These are phyloP conservation scores for Leccinum boreale DNA, from an alignment of 768 basidiomycete species.

Conservation along the genomic window DNA sequence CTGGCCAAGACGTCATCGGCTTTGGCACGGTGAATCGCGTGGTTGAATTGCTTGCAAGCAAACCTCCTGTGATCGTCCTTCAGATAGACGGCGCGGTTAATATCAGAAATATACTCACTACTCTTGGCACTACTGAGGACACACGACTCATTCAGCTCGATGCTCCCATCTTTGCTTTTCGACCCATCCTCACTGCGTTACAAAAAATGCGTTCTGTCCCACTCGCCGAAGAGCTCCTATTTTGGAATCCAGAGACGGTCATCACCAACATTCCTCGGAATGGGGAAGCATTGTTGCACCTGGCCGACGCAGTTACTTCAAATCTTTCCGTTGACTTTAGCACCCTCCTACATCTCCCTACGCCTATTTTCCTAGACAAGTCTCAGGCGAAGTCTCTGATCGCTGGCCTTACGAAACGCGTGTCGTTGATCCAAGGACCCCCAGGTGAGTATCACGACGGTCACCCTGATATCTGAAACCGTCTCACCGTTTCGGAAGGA, in stretches of 20 bases:
- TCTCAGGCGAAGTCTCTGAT: slow-evolving; percentile 48
- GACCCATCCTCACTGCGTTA: slow-evolving; percentile 57
- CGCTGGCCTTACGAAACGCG: slow-evolving; percentile 47
- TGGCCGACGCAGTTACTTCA: slow-evolving; percentile 22
- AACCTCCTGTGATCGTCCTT: slow-evolving; percentile 50
- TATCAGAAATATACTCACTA: slow-evolving; percentile 35
- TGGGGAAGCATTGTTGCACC: slow-evolving; percentile 4
- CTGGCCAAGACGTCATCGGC: slow-evolving; percentile 45
- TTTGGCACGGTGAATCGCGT: slow-evolving; percentile 56
- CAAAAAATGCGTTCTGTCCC: slow-evolving; percentile 44
- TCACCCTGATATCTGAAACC: neutral
- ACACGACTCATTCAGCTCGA: slow-evolving; percentile 54
- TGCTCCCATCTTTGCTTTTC: slow-evolving; percentile 56
- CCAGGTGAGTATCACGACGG: slow-evolving; percentile 44
- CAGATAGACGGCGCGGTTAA: slow-evolving; percentile 47
- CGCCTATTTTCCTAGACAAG: slow-evolving; percentile 44
- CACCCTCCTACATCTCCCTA: slow-evolving; percentile 32
- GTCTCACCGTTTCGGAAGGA: slow-evolving; percentile 36
- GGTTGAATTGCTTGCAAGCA: slow-evolving; percentile 46
- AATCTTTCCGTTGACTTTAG: slow-evolving; percentile 40
- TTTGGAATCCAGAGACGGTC: slow-evolving; percentile 40
- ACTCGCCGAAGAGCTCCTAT: slow-evolving; percentile 47
- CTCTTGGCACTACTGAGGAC: slow-evolving; percentile 31
- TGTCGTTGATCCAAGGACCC: slow-evolving; percentile 68
- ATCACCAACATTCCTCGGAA: neutral